Conservation (phyloP, 352 stramenopile species). For the Phytophthora meadii region DNA sequence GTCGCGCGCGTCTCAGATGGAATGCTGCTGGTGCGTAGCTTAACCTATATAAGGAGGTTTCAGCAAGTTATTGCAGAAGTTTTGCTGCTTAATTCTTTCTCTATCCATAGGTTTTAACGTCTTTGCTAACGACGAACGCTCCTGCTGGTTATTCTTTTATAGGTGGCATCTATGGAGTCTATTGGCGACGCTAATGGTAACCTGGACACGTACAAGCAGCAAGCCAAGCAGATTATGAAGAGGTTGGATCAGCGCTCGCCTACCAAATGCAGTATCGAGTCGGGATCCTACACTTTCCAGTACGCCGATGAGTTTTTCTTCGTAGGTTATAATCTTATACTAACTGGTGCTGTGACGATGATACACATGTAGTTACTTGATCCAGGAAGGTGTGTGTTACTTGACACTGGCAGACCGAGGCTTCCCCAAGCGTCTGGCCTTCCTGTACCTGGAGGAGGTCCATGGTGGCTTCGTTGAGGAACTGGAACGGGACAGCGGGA, state of each 20-base stretch:
- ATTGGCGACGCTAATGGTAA: conserved; percentile 84
- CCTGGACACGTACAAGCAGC: conserved; percentile 91
- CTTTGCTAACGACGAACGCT: conserved; percentile 1
- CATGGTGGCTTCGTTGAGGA: conserved; percentile 95
- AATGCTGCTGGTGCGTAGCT: conserved; percentile 85
- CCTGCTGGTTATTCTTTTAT: neutral
- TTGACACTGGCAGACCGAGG: conserved; percentile 95
- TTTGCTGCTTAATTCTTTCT: neutral
- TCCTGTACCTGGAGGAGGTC: conserved; percentile 98
- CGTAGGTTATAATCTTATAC: conserved; percentile 2
- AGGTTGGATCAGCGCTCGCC: conserved; percentile 90
- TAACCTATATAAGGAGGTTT: neutral
- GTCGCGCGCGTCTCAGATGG: conserved; percentile 94
- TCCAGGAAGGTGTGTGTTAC: conserved; percentile 97
- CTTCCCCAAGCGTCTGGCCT: conserved; percentile 98
- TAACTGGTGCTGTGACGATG: neutral
- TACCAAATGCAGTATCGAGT: conserved; percentile 95
- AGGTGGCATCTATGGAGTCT: conserved; percentile 95
- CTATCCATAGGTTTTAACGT: neutral
- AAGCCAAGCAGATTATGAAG: conserved; percentile 96
- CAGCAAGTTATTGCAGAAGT: neutral
- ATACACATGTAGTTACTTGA: conserved; percentile 90
- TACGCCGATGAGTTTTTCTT: conserved; percentile 49
- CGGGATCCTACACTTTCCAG: conserved; percentile 92
- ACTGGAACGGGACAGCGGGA: conserved; percentile 93